Percentiles rank a stretch among this genome's conserved stretches.
Evolutionary conservation across 306 rosid species (phyloP).

Genomic region (Prunus dulcis): DNA sequence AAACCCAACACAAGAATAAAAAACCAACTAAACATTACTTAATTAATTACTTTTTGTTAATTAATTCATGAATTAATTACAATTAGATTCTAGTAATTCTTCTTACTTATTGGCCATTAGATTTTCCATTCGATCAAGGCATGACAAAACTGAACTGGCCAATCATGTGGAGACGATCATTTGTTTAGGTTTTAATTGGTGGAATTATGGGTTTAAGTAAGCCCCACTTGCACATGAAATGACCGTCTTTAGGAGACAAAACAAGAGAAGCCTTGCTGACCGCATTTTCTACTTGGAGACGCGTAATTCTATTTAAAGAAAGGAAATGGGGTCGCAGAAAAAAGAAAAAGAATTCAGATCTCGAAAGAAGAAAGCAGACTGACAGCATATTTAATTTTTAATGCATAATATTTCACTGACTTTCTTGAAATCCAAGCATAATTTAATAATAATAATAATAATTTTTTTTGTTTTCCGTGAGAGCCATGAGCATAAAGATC

Average conservation of each 20-base stretch:
- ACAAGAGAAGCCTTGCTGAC: not conserved
- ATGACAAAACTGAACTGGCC: not conserved
- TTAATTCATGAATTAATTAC: too few relatives aligned
- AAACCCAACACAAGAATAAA: not conserved
- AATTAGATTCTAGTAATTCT: too few relatives aligned
- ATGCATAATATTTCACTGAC: not conserved
- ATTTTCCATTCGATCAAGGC: not conserved
- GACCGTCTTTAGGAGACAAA: not conserved
- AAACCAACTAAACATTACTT: not conserved
- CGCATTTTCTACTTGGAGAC: not conserved
- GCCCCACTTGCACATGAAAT: constrained; percentile 10
- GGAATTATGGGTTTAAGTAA: constrained; percentile 1
- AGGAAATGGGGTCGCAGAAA: not conserved
- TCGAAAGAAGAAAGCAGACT: not conserved
- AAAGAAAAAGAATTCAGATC: not conserved
- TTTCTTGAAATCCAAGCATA: constrained; percentile 7
- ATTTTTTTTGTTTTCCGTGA: not conserved
- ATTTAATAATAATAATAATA: not conserved
- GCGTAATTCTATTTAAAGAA: not conserved
- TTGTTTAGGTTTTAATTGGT: constrained; percentile 9
- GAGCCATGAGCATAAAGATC: not conserved
- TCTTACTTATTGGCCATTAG: not conserved
- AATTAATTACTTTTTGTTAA: too few relatives aligned
- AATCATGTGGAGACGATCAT: constrained; percentile 2
- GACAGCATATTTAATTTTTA: not conserved